Evolutionary conservation across 768 basidiomycete genomes (phyloP), one percentile per base, ranked within the genome.

Genomic region (Macrolepiota dolichaula): DNA sequence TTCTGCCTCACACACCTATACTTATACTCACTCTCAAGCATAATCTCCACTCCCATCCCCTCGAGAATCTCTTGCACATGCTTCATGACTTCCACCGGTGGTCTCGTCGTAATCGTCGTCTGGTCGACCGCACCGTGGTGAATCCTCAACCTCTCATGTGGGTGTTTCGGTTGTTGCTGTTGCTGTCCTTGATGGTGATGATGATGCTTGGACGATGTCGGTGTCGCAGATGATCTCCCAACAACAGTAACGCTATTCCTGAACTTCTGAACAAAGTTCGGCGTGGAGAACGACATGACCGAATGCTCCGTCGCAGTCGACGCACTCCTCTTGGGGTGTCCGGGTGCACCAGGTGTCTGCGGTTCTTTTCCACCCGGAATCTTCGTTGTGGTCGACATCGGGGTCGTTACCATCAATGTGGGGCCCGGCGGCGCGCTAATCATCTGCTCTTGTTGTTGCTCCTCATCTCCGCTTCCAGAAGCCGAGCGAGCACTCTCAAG

Each of bases 41-140:
- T 85, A 61, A 96, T 82, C 61, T 96, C 94, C 57, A 99, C 79
- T 19, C 96, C 97, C 93, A 98, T 94, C 35, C 83, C 84, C 66
- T 86, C 83, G 62, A 99, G 79, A 12, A 95, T 89, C 63, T 81
- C 81, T 68, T 84, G 83, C 32, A 98, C 84, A 70, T 94, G 92
- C 62, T 81, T 84, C 78, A 98, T 92, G 37, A 98, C 95, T 65
- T 92, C 91, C 1, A 88, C 85, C 37, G 96, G 95, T 9, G 87
- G 78, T 22, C 85, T 82, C 2, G 87, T 92, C 36, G 96, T 97
- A 67, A 98, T 84, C 55, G 87, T 95, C 27, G 86, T 86, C 71
- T 90, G 89, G 71, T 98, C 97, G 32, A 98, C 90, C 1, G 96
- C 88, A 63, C 96, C 96, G 66, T 92, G 90, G 70, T 98, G 96